Conservation (phyloP, 805 yeast species). For the Pichia membranifaciens region DNA sequence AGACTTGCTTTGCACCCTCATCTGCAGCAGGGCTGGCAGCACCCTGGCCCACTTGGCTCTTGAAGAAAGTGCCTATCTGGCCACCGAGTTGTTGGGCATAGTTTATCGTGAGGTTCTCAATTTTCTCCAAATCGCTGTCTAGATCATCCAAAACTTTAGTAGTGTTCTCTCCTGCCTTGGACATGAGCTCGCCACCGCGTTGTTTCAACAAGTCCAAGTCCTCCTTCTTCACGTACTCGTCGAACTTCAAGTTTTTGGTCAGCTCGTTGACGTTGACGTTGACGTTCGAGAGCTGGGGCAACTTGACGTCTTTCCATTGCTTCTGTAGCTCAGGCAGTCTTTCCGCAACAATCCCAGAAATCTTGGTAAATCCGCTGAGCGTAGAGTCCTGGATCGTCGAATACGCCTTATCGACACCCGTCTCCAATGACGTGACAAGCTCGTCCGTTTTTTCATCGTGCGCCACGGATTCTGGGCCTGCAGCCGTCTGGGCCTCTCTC, state of each 20-base stretch:
- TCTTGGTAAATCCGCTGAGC: slow-evolving; percentile 30
- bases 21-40: background rate
- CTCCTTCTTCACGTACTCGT: slow-evolving; percentile 15
- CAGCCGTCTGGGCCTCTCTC: background rate
- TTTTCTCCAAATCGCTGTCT: slow-evolving; percentile 66
- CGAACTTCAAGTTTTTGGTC: slow-evolving; percentile 16
- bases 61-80: slow-evolving; percentile 51
- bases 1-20: slow-evolving; percentile 13
- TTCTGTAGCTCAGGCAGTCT: slow-evolving; percentile 30
- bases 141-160: slow-evolving; percentile 63
- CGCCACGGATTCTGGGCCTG: slow-evolving; percentile 8
- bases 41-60: slow-evolving; percentile 1
- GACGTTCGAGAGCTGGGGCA: slow-evolving; percentile 8
- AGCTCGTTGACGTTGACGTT: slow-evolving; percentile 14
- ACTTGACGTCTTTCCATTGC: slow-evolving; percentile 23
- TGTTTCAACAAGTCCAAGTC: slow-evolving; percentile 23
- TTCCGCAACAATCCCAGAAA: slow-evolving; percentile 20
- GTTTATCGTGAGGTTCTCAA: slow-evolving; percentile 65
- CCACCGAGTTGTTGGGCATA: slow-evolving; percentile 52
- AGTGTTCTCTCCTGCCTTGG: slow-evolving; percentile 36
- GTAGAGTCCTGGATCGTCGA: slow-evolving; percentile 38
- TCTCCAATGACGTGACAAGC: slow-evolving; percentile 49
- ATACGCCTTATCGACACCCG: slow-evolving; percentile 36
- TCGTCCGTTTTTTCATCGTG: slow-evolving; percentile 46
- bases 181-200: slow-evolving; percentile 23